Base-by-base conservation (phyloP, 2,329 filamentous ascomycete species). In the Colletotrichum phormii region DNA sequence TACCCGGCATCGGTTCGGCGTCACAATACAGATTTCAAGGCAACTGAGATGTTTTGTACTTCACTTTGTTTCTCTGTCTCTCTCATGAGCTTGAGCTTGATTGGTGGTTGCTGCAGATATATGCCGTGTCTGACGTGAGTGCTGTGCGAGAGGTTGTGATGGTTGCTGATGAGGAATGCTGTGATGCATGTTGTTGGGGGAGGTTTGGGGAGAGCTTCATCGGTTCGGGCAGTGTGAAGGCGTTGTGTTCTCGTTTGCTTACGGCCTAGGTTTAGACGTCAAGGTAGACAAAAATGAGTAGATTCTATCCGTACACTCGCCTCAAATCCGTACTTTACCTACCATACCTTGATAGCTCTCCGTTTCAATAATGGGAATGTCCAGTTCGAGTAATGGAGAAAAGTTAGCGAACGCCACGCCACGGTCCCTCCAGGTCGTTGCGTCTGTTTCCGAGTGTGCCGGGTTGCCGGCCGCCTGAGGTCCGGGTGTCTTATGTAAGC, bases 1-100 rank as follows among this genome's bases (percentile, higher is more conserved):
- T 73, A 72, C 67, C 71, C 71, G 67, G 71, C 71, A 73, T 73
- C 54, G 67, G 67, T 59, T 66, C 67, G 67, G 67, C 67, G 71
- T 67, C 67, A 58, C 37, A 67, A 62, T 59, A 72, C 70, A 72
- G 66, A 70, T 55, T 70, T 70, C 46, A 70, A 70, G 70, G 70
- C 60, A 72, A 70, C 49, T 61, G 66, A 63, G 49, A 60, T 67
- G 46, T 64, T 64, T 55, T 37, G 62, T 63, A 63, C 49, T 53
- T 63, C 60, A 35, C 46, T 65, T 15, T n/a, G 24, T 24, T 22
- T 60, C 42, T 66, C 18, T 9, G 33, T 26, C 15, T 22, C 26
- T n/a, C n/a, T 60, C 55, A 4, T 29, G 26, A 29, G 26, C 12
- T 35, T 33, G 18, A 59, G 53, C 37, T 53, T 67, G 26, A 13